A percentile compares a stretch with the other conserved stretches of the same genome.
Conservation (phyloP, 441 rosid species). For the Arabidopsis lyrata region DNA sequence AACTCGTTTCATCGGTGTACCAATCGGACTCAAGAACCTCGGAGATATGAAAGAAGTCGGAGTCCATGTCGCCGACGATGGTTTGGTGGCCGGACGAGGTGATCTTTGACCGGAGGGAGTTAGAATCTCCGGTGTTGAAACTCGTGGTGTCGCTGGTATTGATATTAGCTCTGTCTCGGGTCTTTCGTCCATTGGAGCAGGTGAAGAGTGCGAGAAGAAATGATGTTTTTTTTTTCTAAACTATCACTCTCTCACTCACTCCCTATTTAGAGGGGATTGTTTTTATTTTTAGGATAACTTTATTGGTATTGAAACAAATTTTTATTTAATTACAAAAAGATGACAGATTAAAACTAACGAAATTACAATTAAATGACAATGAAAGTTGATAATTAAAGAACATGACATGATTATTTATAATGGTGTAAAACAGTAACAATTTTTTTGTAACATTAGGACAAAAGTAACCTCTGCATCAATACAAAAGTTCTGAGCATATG, state of each 20-base stretch:
- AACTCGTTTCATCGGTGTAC: slow-evolving; percentile 97
- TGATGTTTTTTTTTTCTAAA: neutral
- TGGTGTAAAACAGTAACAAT: neutral
- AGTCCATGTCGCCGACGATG: slow-evolving; percentile 86
- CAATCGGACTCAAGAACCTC: slow-evolving; percentile 89
- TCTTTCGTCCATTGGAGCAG: slow-evolving; percentile 75
- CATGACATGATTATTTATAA: neutral
- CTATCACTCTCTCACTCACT: slow-evolving; percentile 17
- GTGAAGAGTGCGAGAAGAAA: slow-evolving; percentile 7
- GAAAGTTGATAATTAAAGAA: neutral
- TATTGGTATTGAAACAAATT: slow-evolving; percentile 15
- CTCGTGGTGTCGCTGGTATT: slow-evolving; percentile 95
- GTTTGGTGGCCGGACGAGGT: slow-evolving; percentile 72
- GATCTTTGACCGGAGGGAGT: slow-evolving; percentile 99
- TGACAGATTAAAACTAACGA: neutral
- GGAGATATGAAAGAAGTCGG: slow-evolving; percentile 97
- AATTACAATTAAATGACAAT: neutral
- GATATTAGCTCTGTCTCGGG: slow-evolving; percentile 97
- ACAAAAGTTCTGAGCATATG: slow-evolving; percentile 3
- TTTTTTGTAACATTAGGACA: neutral
- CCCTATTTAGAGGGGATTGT: slow-evolving; percentile 17
- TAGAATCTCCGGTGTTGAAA: slow-evolving; percentile 89
- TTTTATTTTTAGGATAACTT: slow-evolving; percentile 2
- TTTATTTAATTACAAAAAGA: neutral
- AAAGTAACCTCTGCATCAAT: neutral